A percentile compares a stretch with the other conserved stretches of the same genome.
These are phyloP conservation scores for Fusarium sp. DNA, from an alignment of 2,329 filamentous ascomycete species.

Conservation along the genomic window DNA sequence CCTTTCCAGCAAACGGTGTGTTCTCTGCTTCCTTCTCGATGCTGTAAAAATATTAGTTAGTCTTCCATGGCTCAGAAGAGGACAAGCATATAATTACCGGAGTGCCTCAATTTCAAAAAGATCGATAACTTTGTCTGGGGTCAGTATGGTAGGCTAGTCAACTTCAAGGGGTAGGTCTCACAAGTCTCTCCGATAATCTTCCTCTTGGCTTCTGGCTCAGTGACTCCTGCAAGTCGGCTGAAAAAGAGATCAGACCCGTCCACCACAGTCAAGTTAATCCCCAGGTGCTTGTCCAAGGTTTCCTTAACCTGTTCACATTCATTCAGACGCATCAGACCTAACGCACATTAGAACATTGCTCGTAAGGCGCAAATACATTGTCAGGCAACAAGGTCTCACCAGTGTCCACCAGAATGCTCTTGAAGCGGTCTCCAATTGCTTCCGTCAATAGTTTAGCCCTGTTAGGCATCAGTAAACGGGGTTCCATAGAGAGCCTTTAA, in stretches of 20 bases:
- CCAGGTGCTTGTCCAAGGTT: not conserved
- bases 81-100: not conserved
- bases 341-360: not conserved
- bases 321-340: not conserved
- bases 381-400: conserved; percentile 20
- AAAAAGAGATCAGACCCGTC: not conserved
- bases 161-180: conserved; percentile 7
- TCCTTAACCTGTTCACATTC: not conserved
- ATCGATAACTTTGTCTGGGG: not conserved
- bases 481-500: not conserved
- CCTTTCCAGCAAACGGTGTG: not conserved
- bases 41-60: not conserved
- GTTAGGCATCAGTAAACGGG: not conserved
- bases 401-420: not conserved
- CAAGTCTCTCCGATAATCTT: not conserved
- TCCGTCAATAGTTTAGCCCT: not conserved
- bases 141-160: not conserved
- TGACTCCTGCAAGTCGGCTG: not conserved
- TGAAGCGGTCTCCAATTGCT: not conserved
- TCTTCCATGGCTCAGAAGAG: not conserved
- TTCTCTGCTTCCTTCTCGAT: not conserved
- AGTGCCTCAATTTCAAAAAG: not conserved
- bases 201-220: not conserved
- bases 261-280: not conserved
- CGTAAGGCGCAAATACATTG: too few species aligned